Percentiles rank a stretch among this genome's conserved stretches.
Conservation (phyloP, 306 rosid genomes). For the Styphnolobium japonicum region DNA sequence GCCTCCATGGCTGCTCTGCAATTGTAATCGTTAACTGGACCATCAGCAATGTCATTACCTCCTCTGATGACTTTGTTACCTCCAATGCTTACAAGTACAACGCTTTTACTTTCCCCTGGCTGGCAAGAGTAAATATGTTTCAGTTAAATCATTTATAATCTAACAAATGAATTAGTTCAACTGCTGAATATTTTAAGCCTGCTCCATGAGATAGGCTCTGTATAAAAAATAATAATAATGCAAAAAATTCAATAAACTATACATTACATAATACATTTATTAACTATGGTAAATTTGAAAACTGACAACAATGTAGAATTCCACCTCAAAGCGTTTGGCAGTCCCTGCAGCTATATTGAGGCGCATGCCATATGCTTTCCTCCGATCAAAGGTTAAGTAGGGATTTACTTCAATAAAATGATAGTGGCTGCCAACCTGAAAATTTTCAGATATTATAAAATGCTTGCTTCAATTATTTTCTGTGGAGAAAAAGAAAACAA, state of each 20-base stretch:
- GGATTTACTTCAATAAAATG: slow-evolving; percentile 91
- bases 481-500: background rate
- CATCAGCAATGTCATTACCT: slow-evolving; percentile 71
- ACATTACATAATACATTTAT: background rate
- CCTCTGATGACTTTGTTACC: slow-evolving; percentile 84
- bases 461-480: background rate
- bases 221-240: background rate
- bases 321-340: slow-evolving; percentile 87
- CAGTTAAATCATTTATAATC: slow-evolving; percentile 24
- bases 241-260: background rate
- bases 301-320: slow-evolving; percentile 8
- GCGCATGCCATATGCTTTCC: slow-evolving; percentile 79
- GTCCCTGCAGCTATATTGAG: slow-evolving; percentile 90
- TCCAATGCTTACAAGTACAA: slow-evolving; percentile 75
- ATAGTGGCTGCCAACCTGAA: slow-evolving; percentile 97
- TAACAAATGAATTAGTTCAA: slow-evolving; percentile 2
- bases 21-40: slow-evolving; percentile 53
- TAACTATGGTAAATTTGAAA: slow-evolving; percentile 2
- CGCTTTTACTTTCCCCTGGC: slow-evolving; percentile 85
- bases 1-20: slow-evolving; percentile 46
- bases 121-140: slow-evolving; percentile 36
- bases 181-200: background rate
- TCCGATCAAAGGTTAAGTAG: slow-evolving; percentile 71
- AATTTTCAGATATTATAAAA: slow-evolving; percentile 23
- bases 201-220: background rate